Conservation (phyloP, 2,329 filamentous ascomycete genomes). For the Colletotrichum sp. region DNA sequence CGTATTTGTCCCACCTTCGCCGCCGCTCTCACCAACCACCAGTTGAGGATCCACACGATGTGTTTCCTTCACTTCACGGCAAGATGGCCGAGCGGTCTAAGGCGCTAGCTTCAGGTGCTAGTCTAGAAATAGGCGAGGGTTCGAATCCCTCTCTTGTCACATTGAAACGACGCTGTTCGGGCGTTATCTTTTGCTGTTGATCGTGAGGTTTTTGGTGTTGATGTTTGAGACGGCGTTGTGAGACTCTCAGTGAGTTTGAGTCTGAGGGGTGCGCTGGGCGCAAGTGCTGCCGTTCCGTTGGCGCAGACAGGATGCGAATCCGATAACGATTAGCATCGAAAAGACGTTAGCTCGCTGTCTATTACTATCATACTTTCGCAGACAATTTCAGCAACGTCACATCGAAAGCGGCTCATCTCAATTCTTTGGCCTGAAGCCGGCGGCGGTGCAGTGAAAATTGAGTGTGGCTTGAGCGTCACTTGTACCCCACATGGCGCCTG, state of each 20-base stretch:
- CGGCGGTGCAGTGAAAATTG: slow-evolving; percentile 10
- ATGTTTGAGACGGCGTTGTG: not conserved
- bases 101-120: not conserved
- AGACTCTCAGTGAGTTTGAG: not conserved
- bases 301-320: not conserved
- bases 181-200: not conserved
- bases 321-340: not conserved
- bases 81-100: slow-evolving; percentile 6
- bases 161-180: not conserved
- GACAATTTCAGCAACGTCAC: not conserved
- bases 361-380: not conserved
- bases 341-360: not conserved
- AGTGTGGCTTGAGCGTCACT: slow-evolving; percentile 16
- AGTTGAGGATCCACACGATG: not conserved
- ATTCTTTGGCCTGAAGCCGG: not conserved
- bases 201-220: not conserved
- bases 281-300: not conserved
- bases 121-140: not conserved
- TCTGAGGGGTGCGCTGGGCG: not conserved
- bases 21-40: not conserved
- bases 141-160: not conserved
- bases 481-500: not conserved
- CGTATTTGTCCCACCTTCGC: not conserved
- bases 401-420: not conserved
- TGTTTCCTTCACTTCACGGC: not conserved